Percentiles rank a stretch among this genome's conserved stretches.
phyloP scores from a whole-genome alignment of 2,329 filamentous ascomycete species.

The Venturia oleaginea region DNA sequence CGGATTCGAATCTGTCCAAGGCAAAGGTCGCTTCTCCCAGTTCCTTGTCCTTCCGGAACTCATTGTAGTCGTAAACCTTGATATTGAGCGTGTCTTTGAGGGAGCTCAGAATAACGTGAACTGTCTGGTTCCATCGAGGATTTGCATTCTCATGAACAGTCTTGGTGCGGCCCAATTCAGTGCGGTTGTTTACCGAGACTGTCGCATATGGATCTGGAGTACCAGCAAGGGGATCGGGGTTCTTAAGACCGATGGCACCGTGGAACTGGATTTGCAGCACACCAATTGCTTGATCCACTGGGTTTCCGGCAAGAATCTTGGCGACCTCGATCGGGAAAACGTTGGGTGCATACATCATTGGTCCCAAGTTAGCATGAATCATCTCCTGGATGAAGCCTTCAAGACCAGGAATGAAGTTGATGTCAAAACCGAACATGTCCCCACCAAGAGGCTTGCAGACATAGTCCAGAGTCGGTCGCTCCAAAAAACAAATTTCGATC shows the following conservation, averaged over 20 bases:
- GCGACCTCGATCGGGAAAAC: constrained; percentile 98
- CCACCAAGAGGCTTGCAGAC: constrained; percentile 96
- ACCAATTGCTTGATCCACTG: constrained; percentile 92
- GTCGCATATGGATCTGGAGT: constrained; percentile 84
- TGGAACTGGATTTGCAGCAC: constrained; percentile 88
- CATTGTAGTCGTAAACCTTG: constrained; percentile 85
- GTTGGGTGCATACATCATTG: constrained; percentile 98
- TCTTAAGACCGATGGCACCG: constrained; percentile 86
- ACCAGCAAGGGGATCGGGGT: constrained; percentile 85
- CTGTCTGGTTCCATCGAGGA: constrained; percentile 91
- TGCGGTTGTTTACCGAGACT: constrained; percentile 74
- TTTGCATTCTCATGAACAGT: constrained; percentile 74
- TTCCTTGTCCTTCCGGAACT: constrained; percentile 93
- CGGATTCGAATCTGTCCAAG: constrained; percentile 70
- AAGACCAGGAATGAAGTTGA: constrained; percentile 95
- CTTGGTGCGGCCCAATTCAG: constrained; percentile 80
- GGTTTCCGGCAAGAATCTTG: constrained; percentile 91
- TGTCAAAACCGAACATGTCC: constrained; percentile 92
- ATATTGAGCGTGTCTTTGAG: constrained; percentile 82
- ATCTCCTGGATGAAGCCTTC: constrained; percentile 92
- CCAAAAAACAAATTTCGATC: constrained; percentile 90
- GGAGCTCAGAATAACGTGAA: constrained; percentile 89
- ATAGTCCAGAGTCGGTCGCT: constrained; percentile 84
- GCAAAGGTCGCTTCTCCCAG: constrained; percentile 79
- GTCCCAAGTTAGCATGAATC: constrained; percentile 85